phyloP scores from a whole-genome alignment of 1,284 basidiomycete species.

The Rhodotorula sp. region DNA sequence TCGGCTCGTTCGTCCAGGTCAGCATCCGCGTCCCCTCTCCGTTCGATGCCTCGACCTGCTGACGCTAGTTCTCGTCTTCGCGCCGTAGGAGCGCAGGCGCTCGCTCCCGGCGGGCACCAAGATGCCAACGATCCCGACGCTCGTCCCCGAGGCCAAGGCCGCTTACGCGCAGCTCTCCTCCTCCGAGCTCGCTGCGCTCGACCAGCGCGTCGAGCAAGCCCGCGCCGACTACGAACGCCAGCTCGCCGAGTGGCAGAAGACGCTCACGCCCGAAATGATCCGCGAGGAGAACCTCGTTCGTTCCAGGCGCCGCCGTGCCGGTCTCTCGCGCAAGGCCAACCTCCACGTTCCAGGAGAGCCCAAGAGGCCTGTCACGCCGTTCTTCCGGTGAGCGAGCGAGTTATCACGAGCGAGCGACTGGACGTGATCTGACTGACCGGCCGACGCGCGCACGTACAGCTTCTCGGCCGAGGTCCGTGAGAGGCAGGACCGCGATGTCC shows the following conservation, averaged over 20 bases:
- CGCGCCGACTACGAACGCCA: slow-evolving; percentile 22
- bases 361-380: slow-evolving; percentile 28
- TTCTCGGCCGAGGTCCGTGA: slow-evolving; percentile 23
- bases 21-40: background rate
- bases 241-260: slow-evolving; percentile 31
- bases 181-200: slow-evolving; percentile 10
- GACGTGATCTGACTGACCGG: background rate
- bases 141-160: slow-evolving; percentile 14
- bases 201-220: slow-evolving; percentile 14
- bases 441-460: background rate
- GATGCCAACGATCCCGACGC: slow-evolving; percentile 1
- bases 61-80: too few relatives aligned
- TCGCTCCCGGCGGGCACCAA: slow-evolving; percentile 12
- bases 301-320: slow-evolving; percentile 15
- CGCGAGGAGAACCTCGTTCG: slow-evolving; percentile 36
- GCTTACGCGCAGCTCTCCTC: slow-evolving; percentile 18
- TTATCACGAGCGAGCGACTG: background rate
- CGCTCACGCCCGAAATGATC: slow-evolving; percentile 38
- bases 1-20: slow-evolving; percentile 26
- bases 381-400: slow-evolving; percentile 25
- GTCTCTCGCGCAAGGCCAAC: slow-evolving; percentile 13
- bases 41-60: too few relatives aligned
- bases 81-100: slow-evolving; percentile 11
- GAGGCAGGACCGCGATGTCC: slow-evolving; percentile 8
- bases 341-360: slow-evolving; percentile 30